Conservation (phyloP, 2,329 filamentous ascomycete genomes). For the Arthroderma sp. region DNA sequence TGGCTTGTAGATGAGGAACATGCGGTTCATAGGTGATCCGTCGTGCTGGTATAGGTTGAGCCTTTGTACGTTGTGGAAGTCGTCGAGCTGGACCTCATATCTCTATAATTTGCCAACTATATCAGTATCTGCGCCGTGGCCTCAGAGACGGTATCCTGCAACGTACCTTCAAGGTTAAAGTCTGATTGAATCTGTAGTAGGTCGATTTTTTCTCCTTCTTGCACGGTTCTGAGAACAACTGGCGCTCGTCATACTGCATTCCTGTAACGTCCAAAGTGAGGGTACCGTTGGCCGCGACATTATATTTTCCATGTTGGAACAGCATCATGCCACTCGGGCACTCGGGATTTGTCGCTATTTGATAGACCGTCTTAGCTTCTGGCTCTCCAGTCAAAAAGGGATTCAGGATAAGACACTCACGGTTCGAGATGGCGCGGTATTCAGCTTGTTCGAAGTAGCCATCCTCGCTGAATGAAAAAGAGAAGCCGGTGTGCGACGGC, state of each 20-base stretch:
- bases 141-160: background rate
- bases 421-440: constrained; percentile 58
- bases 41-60: constrained; percentile 54
- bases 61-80: constrained; percentile 49
- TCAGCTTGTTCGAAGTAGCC: constrained; percentile 58
- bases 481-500: constrained; percentile 55
- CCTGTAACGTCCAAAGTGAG: constrained; percentile 42
- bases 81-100: constrained; percentile 41
- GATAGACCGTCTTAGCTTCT: background rate
- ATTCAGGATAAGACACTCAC: constrained; percentile 34
- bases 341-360: constrained; percentile 46
- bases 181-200: constrained; percentile 57
- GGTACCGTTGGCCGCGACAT: constrained; percentile 45
- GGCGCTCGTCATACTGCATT: constrained; percentile 54
- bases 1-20: constrained; percentile 52
- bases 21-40: constrained; percentile 53
- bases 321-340: constrained; percentile 57
- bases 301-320: constrained; percentile 59
- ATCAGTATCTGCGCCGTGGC: background rate
- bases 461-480: constrained; percentile 59
- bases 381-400: background rate
- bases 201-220: constrained; percentile 38
- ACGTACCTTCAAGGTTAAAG: constrained; percentile 49
- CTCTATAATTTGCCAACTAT: constrained; percentile 19
- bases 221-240: constrained; percentile 55